Conservation (phyloP, 305 asterid species). For the Fraxinus ornus region DNA sequence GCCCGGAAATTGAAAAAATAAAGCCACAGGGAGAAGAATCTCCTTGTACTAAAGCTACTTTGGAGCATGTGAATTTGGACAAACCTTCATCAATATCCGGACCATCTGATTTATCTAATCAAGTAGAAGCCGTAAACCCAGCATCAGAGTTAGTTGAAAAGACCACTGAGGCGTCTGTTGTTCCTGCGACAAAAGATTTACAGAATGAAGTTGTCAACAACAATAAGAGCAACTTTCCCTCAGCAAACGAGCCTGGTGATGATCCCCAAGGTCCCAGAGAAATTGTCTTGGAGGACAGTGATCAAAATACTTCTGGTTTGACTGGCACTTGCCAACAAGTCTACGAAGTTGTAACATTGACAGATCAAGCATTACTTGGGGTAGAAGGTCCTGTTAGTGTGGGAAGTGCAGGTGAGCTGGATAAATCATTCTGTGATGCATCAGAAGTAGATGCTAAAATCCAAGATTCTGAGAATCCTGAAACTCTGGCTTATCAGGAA, state of each 20-base stretch:
- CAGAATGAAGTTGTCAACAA: constrained; percentile 31
- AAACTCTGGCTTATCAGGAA: constrained; percentile 28
- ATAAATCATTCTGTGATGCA: constrained; percentile 31
- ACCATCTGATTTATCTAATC: constrained; percentile 34
- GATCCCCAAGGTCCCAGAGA: constrained; percentile 35
- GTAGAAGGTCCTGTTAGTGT: constrained; percentile 27
- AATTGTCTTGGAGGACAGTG: constrained; percentile 32
- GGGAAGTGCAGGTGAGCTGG: constrained; percentile 28
- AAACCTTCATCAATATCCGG: constrained; percentile 31
- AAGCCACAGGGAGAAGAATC: constrained; percentile 33
- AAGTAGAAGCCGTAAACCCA: constrained; percentile 29
- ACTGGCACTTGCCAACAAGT: constrained; percentile 34
- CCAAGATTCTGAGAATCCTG: constrained; percentile 35
- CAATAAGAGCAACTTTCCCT: constrained; percentile 23
- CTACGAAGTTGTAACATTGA: constrained; percentile 29
- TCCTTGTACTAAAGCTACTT: constrained; percentile 27
- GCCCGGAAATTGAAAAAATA: constrained; percentile 35
- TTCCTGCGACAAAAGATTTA: constrained; percentile 32
- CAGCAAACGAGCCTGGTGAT: constrained; percentile 25
- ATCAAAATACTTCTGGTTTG: constrained; percentile 38
- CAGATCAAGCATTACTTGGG: constrained; percentile 30
- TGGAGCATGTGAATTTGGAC: constrained; percentile 29
- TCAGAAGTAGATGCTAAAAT: constrained; percentile 36
- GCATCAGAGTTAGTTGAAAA: constrained; percentile 35
- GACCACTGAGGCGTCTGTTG: constrained; percentile 37